Base-by-base conservation (phyloP, 139 green algal genomes). In the Chlamydomonas schloesseri region DNA sequence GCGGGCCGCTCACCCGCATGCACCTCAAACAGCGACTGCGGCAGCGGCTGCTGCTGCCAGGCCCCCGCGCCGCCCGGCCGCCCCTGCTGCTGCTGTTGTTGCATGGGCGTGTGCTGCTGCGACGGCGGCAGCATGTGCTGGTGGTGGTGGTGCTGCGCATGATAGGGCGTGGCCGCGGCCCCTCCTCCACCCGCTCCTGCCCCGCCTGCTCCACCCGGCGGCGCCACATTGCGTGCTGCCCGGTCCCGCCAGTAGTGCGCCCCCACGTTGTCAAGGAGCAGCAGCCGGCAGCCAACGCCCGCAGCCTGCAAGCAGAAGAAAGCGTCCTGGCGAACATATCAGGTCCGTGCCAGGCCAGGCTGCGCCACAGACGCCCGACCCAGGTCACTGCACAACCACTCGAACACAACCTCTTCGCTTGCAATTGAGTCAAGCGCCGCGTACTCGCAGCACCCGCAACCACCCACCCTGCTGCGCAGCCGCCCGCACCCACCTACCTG, bases 221-320 rank as follows among this genome's bases (percentile, higher is more conserved):
- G 21, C 37, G 26, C 36, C 37, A 62, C 15, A 37, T 73, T 83
- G 17, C 57, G 29, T 17, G 78, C 78, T 9, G 78, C 78, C 31
- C 42, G 53, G 64, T 84, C 78, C 1, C 78, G 31, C 78, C 78
- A 84, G 78, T 68, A 84, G 78, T 84, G 78, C 17, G 78, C 42
- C 11, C 78, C 78, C 64, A 84, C 78, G 20, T 67, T 75, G 64
- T 84, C 78, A 10, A 84, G 21, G n/a, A 84, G 78, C 42, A 84
- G 64, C 78, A 84, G 78, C 6, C 78, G 78, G 62, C 78, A 84
- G 65, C 8, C 17, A 46, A 29, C 34, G 42, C 64, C 78, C 5
- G 20, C 42, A 0, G 78, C 78, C 78, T 84, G 60, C 17, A n/a
- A n/a, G n/a, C n/a, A n/a, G n/a, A n/a, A n/a, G n/a, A n/a, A n/a